Base-by-base conservation (phyloP, 1,284 basidiomycete species). In the Ustilago xerochloae region DNA sequence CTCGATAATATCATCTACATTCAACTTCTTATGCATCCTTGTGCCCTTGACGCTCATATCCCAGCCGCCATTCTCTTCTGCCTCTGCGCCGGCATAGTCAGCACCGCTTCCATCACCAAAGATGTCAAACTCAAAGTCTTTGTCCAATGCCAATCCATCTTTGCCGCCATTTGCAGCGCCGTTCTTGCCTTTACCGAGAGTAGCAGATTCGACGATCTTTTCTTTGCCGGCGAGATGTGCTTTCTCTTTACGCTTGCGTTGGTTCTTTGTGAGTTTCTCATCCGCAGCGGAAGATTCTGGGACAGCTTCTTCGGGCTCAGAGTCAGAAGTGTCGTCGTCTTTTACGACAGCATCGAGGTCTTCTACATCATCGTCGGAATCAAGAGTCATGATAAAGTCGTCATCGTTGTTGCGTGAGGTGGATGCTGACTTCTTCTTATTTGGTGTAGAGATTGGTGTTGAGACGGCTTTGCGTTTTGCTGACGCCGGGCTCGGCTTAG, bases 1-100 rank as follows among this genome's bases (percentile, higher is more conserved):
- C 39, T 83, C 80, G 54, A 84, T 84, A 51, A 84, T 83, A 50
- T 82, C 81, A 47, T 84, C 82, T 6, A 84, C 81, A 10, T 79
- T 75, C 43, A 78, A 53, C 57, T 71, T 60, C 56, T 73, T 67
- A 33, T 77, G 64, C 51, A 68, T 68, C 46, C 78, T 65, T 16
- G 54, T 62, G 22, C 77, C 72, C 10, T 53, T 75, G n/a, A 78
- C 77, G 32, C 59, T 56, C 76, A 79, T 79, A 65, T 81, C 70
- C 81, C 81, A 83, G 13, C 69, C 74, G 12, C 49, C 56, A 6
- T 38, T 12, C 26, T 62, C 63, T 8, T 29, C 29, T 16, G 32
- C 43, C 3, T 5, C 46, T 15, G 33, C 63, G 3, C 57, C 59
- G 4, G 50, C 36, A n/a, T 64, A 54, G 28, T 63, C 59, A 18